Evolutionary conservation across 192 early-diverging fungal species (phyloP), one percentile per base, ranked within the genome.

Genomic region (Rhizophagus clarus): DNA sequence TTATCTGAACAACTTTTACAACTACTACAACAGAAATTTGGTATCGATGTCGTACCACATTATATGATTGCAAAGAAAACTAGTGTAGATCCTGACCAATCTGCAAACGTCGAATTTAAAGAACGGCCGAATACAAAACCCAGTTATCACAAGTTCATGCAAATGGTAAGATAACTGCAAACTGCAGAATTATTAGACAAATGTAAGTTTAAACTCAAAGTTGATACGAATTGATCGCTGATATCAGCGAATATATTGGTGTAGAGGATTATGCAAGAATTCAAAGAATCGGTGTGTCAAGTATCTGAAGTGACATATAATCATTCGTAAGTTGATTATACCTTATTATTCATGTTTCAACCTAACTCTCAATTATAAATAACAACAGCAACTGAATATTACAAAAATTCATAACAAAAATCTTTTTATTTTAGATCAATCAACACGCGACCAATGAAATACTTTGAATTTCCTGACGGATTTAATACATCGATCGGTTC

Each of bases 381-480:
- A n/a, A 40, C n/a, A 51, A 31, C 51, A 31, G 17, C 1, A 67
- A 24, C 2, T 10, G n/a, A n/a, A 31, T 0, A 75, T n/a, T 9
- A 22, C 3, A 8, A 67, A 22, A 22, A 26, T 28, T 72, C 40
- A 64, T 20, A 79, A 9, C 37, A 4, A 61, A 60, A 31, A 11
- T n/a, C 3, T 67, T 40, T 22, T 47, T 47, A 29, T 45, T 60
- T 71, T 74, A 90, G 89, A 40, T 81, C 86, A 32, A 84, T 91
- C 4, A 81, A 85, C 40, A 79, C 84, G 26, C 89, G 94, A 56
- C 94, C 97, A 42, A 88, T 86, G 64, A 96, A 96, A 84, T 88
- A 92, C 31, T 99, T 93, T 80, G 98, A 99, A 87, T 96, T 99
- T 76, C 93, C 98, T 28, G 92, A 96, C 78, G 98, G 98, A 31